Percentiles rank a stretch among this genome's conserved stretches.
Conservation (phyloP, 495 filamentous ascomycete species). For the Podospora bellae-mahoneyi region DNA sequence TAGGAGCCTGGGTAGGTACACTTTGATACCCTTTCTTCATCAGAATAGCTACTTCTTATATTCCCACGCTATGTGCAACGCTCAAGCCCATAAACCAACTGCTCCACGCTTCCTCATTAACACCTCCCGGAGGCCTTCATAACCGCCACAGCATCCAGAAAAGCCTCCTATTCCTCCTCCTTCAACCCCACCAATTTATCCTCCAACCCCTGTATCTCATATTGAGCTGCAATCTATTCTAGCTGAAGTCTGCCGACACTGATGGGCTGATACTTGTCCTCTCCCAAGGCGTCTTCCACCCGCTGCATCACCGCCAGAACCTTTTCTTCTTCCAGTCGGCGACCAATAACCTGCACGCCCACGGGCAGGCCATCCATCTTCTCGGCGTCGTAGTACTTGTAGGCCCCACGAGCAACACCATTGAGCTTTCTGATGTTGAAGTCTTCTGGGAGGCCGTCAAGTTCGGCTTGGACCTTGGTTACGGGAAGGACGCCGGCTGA, state of each 20-base stretch:
- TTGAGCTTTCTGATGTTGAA: conserved; percentile 65
- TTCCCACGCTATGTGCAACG: no score
- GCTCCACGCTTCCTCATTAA: no score
- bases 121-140: no score
- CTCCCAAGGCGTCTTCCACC: conserved; percentile 69
- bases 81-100: no score
- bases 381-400: conserved; percentile 78
- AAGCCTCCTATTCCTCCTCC: no score
- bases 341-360: conserved; percentile 80
- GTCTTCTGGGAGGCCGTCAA: conserved; percentile 60
- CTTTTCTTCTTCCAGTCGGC: conserved; percentile 87
- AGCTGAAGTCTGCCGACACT: conserved; percentile 36
- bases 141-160: no score
- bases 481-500: conserved; percentile 80
- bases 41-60: no score
- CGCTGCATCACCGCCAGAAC: conserved; percentile 80
- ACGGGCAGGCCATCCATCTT: conserved; percentile 87
- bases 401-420: conserved; percentile 76
- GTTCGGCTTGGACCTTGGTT: conserved; percentile 69
- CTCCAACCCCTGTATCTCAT: not conserved
- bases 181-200: not conserved
- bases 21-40: no score
- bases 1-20: no score
- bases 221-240: conserved; percentile 13
- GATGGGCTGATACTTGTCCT: conserved; percentile 62